Evolutionary conservation across 345 rosid genomes (phyloP).

Genomic region (Syzygium oleosum): DNA sequence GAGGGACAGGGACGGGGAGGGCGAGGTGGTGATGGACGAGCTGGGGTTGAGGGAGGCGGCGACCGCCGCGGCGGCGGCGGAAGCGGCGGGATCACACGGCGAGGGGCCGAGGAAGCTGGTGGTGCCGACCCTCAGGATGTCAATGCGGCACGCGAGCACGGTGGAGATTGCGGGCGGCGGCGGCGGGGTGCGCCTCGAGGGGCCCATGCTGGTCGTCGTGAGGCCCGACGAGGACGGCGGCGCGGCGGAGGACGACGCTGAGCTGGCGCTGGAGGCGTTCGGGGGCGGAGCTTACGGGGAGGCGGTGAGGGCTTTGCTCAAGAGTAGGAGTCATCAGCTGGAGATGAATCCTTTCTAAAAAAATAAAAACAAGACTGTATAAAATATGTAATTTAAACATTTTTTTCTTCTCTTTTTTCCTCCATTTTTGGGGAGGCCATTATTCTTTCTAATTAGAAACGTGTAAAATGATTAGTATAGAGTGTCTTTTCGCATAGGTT

Average conservation of each 20-base stretch:
- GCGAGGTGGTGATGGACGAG: constrained; percentile 27
- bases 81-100: background rate
- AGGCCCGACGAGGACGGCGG: constrained; percentile 10
- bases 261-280: constrained; percentile 31
- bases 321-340: constrained; percentile 20
- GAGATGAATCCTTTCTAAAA: constrained; percentile 42
- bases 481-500: background rate
- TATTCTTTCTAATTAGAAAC: background rate
- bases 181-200: constrained; percentile 13
- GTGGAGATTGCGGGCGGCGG: constrained; percentile 1
- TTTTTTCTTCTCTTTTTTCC: background rate
- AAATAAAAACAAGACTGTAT: background rate
- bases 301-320: constrained; percentile 19
- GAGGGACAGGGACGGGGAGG: constrained; percentile 33
- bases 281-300: constrained; percentile 21
- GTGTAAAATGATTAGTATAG: background rate
- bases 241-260: constrained; percentile 26
- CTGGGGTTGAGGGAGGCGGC: constrained; percentile 17
- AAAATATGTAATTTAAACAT: background rate
- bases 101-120: constrained; percentile 10
- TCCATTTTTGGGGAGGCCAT: background rate
- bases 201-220: constrained; percentile 35
- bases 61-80: background rate
- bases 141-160: constrained; percentile 32
- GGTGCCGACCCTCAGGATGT: constrained; percentile 37